These are phyloP conservation scores for Venturia effusa DNA, from an alignment of 2,329 filamentous ascomycete species.

Conservation along the genomic window DNA sequence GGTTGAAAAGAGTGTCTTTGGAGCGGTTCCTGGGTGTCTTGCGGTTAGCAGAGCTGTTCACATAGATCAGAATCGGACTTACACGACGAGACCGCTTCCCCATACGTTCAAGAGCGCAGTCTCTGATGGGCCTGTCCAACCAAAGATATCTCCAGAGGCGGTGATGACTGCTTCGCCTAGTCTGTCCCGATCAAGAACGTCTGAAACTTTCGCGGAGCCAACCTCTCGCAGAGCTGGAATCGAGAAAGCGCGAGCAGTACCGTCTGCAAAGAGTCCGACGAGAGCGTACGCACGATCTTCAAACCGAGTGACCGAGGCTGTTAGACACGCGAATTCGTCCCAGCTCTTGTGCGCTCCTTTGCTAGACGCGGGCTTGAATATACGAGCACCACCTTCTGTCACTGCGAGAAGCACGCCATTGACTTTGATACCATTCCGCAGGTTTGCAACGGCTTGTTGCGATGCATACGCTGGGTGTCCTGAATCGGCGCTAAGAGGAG, in stretches of 20 bases:
- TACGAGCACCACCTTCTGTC: slow-evolving; percentile 61
- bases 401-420: slow-evolving; percentile 75
- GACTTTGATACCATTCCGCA: slow-evolving; percentile 62
- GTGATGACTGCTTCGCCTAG: slow-evolving; percentile 61
- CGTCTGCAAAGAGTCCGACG: slow-evolving; percentile 76
- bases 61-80: slow-evolving; percentile 37
- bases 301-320: slow-evolving; percentile 59
- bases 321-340: slow-evolving; percentile 71
- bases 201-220: slow-evolving; percentile 49
- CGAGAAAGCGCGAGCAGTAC: slow-evolving; percentile 66
- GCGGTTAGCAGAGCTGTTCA: neutral
- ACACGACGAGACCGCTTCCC: slow-evolving; percentile 53
- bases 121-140: slow-evolving; percentile 83
- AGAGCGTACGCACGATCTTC: slow-evolving; percentile 61
- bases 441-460: slow-evolving; percentile 60
- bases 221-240: slow-evolving; percentile 86
- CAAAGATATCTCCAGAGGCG: slow-evolving; percentile 69
- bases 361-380: slow-evolving; percentile 73
- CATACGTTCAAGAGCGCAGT: slow-evolving; percentile 74
- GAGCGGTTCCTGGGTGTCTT: slow-evolving; percentile 23
- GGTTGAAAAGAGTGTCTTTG: slow-evolving; percentile 70
- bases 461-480: slow-evolving; percentile 69
- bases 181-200: slow-evolving; percentile 64
- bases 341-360: slow-evolving; percentile 92
- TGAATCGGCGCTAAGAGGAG: slow-evolving; percentile 66